Evolutionary conservation across 345 rosid genomes (phyloP).

Genomic region (Trapa bicornis): DNA sequence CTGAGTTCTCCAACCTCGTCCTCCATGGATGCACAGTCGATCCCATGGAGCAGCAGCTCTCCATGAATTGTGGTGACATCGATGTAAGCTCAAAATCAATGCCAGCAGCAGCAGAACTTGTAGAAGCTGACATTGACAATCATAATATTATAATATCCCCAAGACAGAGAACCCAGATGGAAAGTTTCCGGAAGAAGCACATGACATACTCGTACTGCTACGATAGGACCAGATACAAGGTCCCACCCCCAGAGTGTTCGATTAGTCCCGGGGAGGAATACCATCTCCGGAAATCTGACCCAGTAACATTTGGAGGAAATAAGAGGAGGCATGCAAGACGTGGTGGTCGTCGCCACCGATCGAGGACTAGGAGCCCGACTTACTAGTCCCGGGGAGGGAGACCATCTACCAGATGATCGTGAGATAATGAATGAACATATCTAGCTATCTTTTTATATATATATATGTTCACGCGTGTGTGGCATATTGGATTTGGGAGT

Average conservation of each 20-base stretch:
- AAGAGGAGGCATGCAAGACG: conserved; percentile 36
- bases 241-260: conserved; percentile 55
- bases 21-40: conserved; percentile 85
- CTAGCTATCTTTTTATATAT: no score
- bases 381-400: no score
- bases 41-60: conserved; percentile 50
- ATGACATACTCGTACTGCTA: conserved; percentile 95
- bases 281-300: conserved; percentile 55
- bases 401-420: no score
- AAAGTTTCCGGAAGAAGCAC: conserved; percentile 46
- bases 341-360: conserved; percentile 36
- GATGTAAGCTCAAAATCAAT: conserved; percentile 17
- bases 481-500: no score
- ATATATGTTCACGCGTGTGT: no score
- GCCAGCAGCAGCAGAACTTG: conserved; percentile 6
- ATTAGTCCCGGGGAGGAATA: conserved; percentile 44
- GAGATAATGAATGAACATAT: no score
- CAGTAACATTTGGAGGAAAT: conserved; percentile 62
- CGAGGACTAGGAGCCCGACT: conserved; percentile 13
- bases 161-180: conserved; percentile 51
- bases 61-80: conserved; percentile 33
- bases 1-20: conserved; percentile 51
- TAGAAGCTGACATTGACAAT: no score
- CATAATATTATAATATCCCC: conserved; percentile 19
- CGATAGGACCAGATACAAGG: conserved; percentile 59